These are phyloP conservation scores for Peribolospora kevripleyi DNA, from an alignment of 768 basidiomycete species.

Conservation along the genomic window DNA sequence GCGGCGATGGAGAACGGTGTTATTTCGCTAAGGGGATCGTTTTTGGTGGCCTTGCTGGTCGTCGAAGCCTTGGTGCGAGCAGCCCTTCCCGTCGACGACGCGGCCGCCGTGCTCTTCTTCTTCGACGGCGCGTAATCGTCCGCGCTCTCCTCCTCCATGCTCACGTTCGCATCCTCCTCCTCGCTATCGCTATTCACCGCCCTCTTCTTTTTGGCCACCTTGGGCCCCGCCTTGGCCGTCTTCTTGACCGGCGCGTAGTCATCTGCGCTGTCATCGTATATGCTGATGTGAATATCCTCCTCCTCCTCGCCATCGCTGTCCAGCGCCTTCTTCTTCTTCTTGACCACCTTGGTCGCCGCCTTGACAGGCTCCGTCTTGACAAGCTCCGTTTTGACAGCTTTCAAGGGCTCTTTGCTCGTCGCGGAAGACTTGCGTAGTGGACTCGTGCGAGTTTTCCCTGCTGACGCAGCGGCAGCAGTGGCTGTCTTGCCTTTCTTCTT, in stretches of 20 bases:
- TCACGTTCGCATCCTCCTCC: background rate
- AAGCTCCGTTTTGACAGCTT: background rate
- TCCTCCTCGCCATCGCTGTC: constrained; percentile 28
- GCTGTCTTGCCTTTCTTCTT: constrained; percentile 3
- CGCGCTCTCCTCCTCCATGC: constrained; percentile 1
- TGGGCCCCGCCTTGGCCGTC: constrained; percentile 3
- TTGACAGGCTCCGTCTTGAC: background rate
- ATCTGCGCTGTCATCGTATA: constrained; percentile 14
- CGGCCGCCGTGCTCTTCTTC: no score
- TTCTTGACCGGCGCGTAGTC: constrained; percentile 1
- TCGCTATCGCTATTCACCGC: constrained; percentile 10
- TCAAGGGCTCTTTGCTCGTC: constrained; percentile 5
- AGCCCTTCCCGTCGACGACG: no score
- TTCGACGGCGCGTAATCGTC: no score
- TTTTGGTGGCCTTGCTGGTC: no score
- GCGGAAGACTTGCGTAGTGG: background rate
- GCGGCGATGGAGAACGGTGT: no score
- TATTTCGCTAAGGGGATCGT: no score
- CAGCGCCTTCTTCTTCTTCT: constrained; percentile 18
- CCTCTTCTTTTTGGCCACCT: constrained; percentile 21
- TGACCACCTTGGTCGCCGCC: background rate
- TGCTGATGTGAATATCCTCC: constrained; percentile 12
- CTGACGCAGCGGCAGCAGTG: constrained; percentile 8
- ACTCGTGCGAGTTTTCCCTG: constrained; percentile 1
- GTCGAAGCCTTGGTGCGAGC: no score